A percentile compares a stretch with the other conserved stretches of the same genome.
Conservation (phyloP, 2,329 filamentous ascomycete species). For the Phaeomoniella chlamydospora region DNA sequence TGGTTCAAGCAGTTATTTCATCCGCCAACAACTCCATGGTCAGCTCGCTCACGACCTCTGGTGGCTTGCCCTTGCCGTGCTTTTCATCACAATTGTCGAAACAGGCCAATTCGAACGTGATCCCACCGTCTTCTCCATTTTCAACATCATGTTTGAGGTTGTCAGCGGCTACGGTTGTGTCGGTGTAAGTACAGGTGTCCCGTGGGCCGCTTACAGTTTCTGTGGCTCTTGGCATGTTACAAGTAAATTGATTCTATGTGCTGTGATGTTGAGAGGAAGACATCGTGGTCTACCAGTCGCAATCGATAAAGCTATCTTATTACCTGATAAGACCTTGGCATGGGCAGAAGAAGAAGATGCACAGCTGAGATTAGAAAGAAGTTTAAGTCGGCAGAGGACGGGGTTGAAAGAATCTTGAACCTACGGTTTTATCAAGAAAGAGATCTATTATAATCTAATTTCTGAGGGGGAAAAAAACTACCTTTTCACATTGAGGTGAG, state of each 20-base stretch:
- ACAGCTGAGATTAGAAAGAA: constrained; percentile 18
- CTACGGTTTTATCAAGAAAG: no score
- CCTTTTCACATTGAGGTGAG: no score
- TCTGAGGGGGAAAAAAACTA: no score
- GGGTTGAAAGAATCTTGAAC: no score
- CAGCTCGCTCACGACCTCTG: constrained; percentile 55
- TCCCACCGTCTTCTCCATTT: constrained; percentile 39
- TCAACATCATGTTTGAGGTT: constrained; percentile 39
- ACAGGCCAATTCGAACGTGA: constrained; percentile 37
- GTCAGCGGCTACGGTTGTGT: constrained; percentile 27
- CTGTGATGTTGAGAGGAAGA: constrained; percentile 40
- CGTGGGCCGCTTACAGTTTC: constrained; percentile 29
- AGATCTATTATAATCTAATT: no score
- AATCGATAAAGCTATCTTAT: constrained; percentile 32
- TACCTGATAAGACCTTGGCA: constrained; percentile 22
- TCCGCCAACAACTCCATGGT: constrained; percentile 44
- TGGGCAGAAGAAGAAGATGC: constrained; percentile 28
- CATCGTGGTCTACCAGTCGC: constrained; percentile 41
- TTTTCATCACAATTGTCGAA: constrained; percentile 48
- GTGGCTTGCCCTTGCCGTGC: constrained; percentile 47
- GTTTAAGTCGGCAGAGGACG: constrained; percentile 16
- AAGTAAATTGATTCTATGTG: constrained; percentile 40
- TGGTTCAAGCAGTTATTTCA: constrained; percentile 17
- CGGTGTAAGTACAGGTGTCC: constrained; percentile 30
- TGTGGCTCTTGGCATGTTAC: constrained; percentile 32